Evolutionary conservation across 2,329 filamentous ascomycete species (phyloP).

Genomic region (Fusarium chlamydosporum): DNA sequence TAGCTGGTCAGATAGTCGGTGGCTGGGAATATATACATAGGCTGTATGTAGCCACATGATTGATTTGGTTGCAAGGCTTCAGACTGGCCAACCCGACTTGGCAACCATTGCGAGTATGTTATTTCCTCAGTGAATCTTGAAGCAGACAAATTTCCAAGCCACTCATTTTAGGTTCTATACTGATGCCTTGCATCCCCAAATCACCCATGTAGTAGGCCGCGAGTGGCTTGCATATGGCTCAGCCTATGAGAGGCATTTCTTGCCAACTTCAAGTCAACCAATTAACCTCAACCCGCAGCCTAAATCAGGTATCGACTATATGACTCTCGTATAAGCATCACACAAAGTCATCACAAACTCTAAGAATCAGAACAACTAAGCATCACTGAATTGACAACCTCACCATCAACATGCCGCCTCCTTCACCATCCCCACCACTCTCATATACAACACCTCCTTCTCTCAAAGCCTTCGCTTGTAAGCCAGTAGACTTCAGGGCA

Average conservation of each 20-base stretch:
- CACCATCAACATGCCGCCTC: conserved; percentile 9
- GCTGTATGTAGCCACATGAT: background rate
- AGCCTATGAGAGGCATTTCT: conserved; percentile 20
- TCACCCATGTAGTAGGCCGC: too few relatives aligned
- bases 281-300: conserved; percentile 36
- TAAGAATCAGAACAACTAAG: background rate
- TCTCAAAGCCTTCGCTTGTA: conserved; percentile 29
- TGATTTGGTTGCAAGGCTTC: background rate
- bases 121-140: background rate
- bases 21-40: background rate
- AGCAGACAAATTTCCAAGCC: background rate
- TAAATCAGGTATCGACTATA: conserved; percentile 36
- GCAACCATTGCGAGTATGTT: background rate
- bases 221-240: conserved; percentile 3
- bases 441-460: conserved; percentile 39
- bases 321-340: conserved; percentile 1
- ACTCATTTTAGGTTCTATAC: background rate
- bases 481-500: conserved; percentile 37
- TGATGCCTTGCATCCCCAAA: too few relatives aligned
- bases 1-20: too few relatives aligned
- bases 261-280: conserved; percentile 13
- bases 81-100: background rate
- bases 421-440: conserved; percentile 25
- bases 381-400: background rate
- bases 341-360: background rate